Evolutionary conservation across 2,329 filamentous ascomycete genomes (phyloP).

Genomic region (Paecilomyces formosus): DNA sequence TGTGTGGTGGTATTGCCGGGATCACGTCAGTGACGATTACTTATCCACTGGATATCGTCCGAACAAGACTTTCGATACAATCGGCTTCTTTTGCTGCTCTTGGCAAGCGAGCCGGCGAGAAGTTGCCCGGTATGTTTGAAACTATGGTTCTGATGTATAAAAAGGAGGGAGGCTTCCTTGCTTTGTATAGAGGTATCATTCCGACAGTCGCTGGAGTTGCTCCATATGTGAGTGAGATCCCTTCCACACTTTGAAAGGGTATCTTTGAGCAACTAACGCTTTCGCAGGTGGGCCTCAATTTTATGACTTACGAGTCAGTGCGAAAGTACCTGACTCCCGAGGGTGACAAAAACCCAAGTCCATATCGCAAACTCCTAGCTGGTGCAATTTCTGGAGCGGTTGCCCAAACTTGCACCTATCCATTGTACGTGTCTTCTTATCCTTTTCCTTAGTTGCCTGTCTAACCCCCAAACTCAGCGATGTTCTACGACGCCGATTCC

Average conservation of each 20-base stretch:
- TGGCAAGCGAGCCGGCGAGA: constrained; percentile 48
- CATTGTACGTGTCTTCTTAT: constrained; percentile 60
- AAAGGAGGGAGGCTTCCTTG: constrained; percentile 74
- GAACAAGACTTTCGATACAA: constrained; percentile 91
- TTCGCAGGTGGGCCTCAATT: constrained; percentile 81
- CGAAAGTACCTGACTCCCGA: constrained; percentile 78
- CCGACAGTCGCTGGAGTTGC: constrained; percentile 93
- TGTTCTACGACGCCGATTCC: constrained; percentile 85
- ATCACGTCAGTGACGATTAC: constrained; percentile 93
- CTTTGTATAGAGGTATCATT: constrained; percentile 89
- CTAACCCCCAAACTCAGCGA: constrained; percentile 40
- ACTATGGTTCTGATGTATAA: constrained; percentile 80
- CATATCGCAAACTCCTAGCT: constrained; percentile 73
- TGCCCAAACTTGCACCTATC: constrained; percentile 96
- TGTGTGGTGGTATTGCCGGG: constrained; percentile 87
- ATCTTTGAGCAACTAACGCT: neutral
- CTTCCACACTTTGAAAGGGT: neutral
- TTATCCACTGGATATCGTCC: constrained; percentile 95
- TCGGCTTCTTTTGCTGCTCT: constrained; percentile 88
- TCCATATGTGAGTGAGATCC: constrained; percentile 62
- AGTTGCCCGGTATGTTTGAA: constrained; percentile 86
- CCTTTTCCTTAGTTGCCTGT: constrained; percentile 36
- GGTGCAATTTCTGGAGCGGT: constrained; percentile 94
- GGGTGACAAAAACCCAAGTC: constrained; percentile 74
- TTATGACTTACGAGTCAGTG: constrained; percentile 94